phyloP scores from a whole-genome alignment of 768 basidiomycete species.

The Coprinopsis strossmayeri region DNA sequence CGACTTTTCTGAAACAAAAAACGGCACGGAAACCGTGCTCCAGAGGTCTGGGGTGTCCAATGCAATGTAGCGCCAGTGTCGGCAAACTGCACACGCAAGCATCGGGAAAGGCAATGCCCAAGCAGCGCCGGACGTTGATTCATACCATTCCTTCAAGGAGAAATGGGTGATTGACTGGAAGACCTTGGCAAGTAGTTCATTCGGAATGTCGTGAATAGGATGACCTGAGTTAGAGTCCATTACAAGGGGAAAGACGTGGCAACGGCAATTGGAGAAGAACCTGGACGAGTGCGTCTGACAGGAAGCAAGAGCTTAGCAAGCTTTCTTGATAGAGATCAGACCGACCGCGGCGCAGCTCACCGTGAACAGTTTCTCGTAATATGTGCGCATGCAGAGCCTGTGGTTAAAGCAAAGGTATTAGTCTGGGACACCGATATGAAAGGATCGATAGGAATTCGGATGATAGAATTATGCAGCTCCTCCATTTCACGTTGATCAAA shows the following conservation, averaged over 20 bases:
- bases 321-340: too few relatives aligned
- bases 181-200: slow-evolving; percentile 5
- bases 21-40: slow-evolving; percentile 22
- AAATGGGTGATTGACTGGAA: background rate
- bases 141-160: slow-evolving; percentile 2
- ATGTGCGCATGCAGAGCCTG: too few relatives aligned
- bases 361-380: too few relatives aligned
- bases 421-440: too few relatives aligned
- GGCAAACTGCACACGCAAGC: slow-evolving; percentile 35
- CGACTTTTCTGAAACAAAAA: background rate
- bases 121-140: background rate
- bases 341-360: too few relatives aligned
- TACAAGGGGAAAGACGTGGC: background rate
- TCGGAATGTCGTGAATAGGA: slow-evolving; percentile 5
- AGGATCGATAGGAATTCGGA: too few relatives aligned
- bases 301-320: too few relatives aligned
- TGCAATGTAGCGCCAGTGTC: slow-evolving; percentile 32
- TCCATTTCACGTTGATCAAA: too few relatives aligned
- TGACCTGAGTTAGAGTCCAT: background rate
- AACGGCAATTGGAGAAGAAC: background rate
- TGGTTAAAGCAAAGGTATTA: too few relatives aligned
- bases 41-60: slow-evolving; percentile 31
- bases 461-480: too few relatives aligned
- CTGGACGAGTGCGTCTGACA: background rate
- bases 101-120: slow-evolving; percentile 17